Conservation (phyloP, 1,284 basidiomycete species). For the Cutaneotrichosporon cavernicola region DNA sequence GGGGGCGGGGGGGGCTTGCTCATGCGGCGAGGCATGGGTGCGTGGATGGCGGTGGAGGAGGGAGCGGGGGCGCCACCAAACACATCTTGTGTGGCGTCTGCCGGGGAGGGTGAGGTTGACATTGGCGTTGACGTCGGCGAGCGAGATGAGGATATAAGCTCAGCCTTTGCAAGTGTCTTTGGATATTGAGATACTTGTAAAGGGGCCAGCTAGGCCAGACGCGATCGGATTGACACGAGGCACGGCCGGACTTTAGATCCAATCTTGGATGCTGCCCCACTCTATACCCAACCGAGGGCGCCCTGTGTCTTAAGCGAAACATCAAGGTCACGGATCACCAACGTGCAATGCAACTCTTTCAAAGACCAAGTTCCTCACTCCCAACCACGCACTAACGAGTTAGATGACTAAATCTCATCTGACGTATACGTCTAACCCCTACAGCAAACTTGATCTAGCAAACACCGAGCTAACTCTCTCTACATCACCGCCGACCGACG, state of each 20-base stretch:
- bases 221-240: background rate
- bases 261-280: background rate
- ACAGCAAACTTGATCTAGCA: too few species aligned
- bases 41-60: conserved; percentile 2
- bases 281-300: background rate
- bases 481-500: background rate
- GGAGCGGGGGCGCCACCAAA: background rate
- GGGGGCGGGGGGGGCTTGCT: conserved; percentile 12
- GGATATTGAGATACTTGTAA: background rate
- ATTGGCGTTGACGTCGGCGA: background rate
- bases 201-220: too few species aligned
- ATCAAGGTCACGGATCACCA: too few species aligned
- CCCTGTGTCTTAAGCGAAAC: too few species aligned
- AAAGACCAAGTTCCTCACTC: too few species aligned
- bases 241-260: background rate
- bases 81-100: background rate
- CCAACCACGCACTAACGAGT: too few species aligned
- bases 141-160: background rate
- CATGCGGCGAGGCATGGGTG: conserved; percentile 7
- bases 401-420: too few species aligned
- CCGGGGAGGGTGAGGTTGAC: background rate
- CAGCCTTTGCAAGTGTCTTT: background rate
- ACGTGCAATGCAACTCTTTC: too few species aligned
- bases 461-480: too few species aligned
- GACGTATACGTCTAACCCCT: too few species aligned